Conservation (phyloP, 1,284 basidiomycete genomes). For the Mycena citricolor region DNA sequence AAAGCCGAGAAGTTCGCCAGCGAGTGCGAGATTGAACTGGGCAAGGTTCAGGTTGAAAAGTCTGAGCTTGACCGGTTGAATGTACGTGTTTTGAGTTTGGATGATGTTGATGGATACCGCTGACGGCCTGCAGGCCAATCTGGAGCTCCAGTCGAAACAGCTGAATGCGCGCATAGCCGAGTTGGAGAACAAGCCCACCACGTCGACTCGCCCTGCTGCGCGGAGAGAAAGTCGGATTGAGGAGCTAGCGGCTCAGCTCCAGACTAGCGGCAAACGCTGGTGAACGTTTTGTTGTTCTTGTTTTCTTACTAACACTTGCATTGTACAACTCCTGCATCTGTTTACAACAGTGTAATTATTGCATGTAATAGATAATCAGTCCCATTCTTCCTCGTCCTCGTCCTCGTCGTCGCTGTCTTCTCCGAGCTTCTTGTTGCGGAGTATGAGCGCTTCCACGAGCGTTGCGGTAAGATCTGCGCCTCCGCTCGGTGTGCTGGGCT, state of each 20-base stretch:
- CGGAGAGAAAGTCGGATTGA: conserved; percentile 69
- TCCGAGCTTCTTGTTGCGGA: conserved; percentile 87
- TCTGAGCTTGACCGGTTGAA: conserved; percentile 76
- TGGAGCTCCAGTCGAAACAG: conserved; percentile 84
- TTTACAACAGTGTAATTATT: conserved; percentile 2
- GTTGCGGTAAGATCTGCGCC: conserved; percentile 52
- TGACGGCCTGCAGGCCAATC: conserved; percentile 52
- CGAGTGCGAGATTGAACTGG: conserved; percentile 74
- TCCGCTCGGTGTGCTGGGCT: conserved; percentile 22
- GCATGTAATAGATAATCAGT: conserved; percentile 38
- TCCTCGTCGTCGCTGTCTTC: conserved; percentile 90
- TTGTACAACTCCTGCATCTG: conserved; percentile 16
- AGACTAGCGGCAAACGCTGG: conserved; percentile 10
- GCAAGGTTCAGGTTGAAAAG: conserved; percentile 74
- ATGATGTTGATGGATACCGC: conserved; percentile 7
- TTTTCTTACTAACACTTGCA: conserved; percentile 20
- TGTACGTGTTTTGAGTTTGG: conserved; percentile 36
- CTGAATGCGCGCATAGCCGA: conserved; percentile 79
- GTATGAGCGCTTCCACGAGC: conserved; percentile 53
- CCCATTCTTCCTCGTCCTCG: conserved; percentile 88
- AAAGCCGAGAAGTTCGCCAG: conserved; percentile 75
- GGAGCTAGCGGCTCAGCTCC: conserved; percentile 65
- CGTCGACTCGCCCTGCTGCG: conserved; percentile 57
- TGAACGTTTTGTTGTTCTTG: conserved; percentile 16
- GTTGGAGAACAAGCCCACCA: conserved; percentile 73